These are phyloP conservation scores for Didymella exigua DNA, from an alignment of 2,329 filamentous ascomycete genomes.

Conservation along the genomic window DNA sequence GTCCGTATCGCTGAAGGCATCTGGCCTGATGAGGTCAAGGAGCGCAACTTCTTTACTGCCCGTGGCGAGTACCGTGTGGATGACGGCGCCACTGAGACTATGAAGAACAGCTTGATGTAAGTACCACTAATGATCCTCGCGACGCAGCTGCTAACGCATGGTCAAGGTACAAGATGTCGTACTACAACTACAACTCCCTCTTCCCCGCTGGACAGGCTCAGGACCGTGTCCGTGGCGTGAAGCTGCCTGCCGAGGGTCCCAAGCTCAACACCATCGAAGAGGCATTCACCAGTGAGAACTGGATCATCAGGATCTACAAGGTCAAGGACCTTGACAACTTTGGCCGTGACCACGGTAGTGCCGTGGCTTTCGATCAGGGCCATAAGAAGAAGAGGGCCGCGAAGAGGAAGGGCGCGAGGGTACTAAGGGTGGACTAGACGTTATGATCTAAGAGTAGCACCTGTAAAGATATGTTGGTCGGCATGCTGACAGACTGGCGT, in stretches of 20 bases:
- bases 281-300: slow-evolving; percentile 98
- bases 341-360: slow-evolving; percentile 80
- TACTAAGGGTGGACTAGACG: slow-evolving; percentile 72
- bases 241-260: slow-evolving; percentile 82
- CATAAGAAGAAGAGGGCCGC: slow-evolving; percentile 80
- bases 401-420: slow-evolving; percentile 74
- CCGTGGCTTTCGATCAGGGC: slow-evolving; percentile 73
- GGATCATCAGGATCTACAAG: slow-evolving; percentile 99
- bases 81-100: slow-evolving; percentile 88
- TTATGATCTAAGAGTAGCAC: slow-evolving; percentile 21
- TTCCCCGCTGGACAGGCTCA: slow-evolving; percentile 90
- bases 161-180: slow-evolving; percentile 98
- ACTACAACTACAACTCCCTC: slow-evolving; percentile 93
- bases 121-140: slow-evolving; percentile 43
- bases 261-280: slow-evolving; percentile 90
- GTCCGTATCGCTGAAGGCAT: slow-evolving; percentile 98
- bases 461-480: slow-evolving; percentile 38
- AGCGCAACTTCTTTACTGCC: slow-evolving; percentile 92
- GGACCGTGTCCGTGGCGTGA: slow-evolving; percentile 84
- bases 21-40: slow-evolving; percentile 99
- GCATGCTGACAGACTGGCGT: slow-evolving; percentile 33
- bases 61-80: slow-evolving; percentile 96
- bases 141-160: slow-evolving; percentile 31
- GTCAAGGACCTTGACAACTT: slow-evolving; percentile 98
- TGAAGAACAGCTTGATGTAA: slow-evolving; percentile 99